Percentiles rank a stretch among this genome's conserved stretches.
phyloP scores from a whole-genome alignment of 768 basidiomycete species.

The Dentipellis fragilis region DNA sequence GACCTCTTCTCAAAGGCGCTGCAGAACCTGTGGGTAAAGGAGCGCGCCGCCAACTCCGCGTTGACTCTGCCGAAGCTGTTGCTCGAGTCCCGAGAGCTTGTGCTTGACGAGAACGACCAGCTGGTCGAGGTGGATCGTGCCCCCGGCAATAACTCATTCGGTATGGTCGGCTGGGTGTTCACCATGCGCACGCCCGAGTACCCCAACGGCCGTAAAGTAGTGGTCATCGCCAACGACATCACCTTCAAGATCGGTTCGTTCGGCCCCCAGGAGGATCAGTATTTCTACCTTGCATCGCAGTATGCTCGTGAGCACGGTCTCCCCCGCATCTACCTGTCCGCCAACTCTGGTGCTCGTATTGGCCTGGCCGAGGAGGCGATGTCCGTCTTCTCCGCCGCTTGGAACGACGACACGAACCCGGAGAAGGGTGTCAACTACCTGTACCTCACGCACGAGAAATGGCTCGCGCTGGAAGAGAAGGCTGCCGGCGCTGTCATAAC shows the following conservation, averaged over 20 bases:
- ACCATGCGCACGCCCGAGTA: slow-evolving; percentile 88
- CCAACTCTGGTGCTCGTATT: slow-evolving; percentile 96
- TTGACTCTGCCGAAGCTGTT: slow-evolving; percentile 68
- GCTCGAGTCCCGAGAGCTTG: slow-evolving; percentile 81
- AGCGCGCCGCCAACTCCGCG: slow-evolving; percentile 51
- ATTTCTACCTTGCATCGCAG: slow-evolving; percentile 91
- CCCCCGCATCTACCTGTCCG: slow-evolving; percentile 95
- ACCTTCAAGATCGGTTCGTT: slow-evolving; percentile 99
- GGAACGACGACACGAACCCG: slow-evolving; percentile 72
- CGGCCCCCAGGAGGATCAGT: slow-evolving; percentile 90
- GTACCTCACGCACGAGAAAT: slow-evolving; percentile 89
- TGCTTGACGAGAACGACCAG: slow-evolving; percentile 88
- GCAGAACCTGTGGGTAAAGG: slow-evolving; percentile 83
- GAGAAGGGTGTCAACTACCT: slow-evolving; percentile 96
- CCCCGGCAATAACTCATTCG: slow-evolving; percentile 88
- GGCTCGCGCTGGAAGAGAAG: slow-evolving; percentile 82
- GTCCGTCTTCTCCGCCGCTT: slow-evolving; percentile 81
- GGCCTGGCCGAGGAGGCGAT: slow-evolving; percentile 92
- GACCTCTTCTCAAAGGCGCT: slow-evolving; percentile 97
- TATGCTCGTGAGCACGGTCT: slow-evolving; percentile 83
- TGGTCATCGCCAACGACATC: slow-evolving; percentile 96
- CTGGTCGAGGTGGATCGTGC: slow-evolving; percentile 85
- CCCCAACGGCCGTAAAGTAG: slow-evolving; percentile 75
- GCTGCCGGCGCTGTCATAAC: slow-evolving; percentile 70
- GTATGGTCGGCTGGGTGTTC: slow-evolving; percentile 99